Evolutionary conservation across 83 land plant species (phyloP).

Genomic region (Picea engelmannii): DNA sequence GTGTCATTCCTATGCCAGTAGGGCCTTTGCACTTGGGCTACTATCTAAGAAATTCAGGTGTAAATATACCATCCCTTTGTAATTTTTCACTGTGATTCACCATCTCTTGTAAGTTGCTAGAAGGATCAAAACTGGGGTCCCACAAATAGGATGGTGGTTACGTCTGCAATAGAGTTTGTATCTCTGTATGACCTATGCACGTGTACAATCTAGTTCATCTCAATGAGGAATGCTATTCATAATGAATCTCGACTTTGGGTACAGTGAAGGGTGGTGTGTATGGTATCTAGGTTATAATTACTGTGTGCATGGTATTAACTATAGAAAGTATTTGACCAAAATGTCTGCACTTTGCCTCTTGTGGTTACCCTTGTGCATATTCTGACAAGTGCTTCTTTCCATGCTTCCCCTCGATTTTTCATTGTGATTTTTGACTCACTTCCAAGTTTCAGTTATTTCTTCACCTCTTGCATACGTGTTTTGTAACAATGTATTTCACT

Average conservation of each 20-base stretch:
- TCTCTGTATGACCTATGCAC: background rate
- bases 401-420: background rate
- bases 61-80: too few species aligned
- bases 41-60: too few species aligned
- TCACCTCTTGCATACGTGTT: background rate
- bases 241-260: background rate
- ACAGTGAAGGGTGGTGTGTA: too few species aligned
- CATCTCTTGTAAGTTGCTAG: too few species aligned
- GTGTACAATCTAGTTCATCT: background rate
- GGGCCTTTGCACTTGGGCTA: too few species aligned
- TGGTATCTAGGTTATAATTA: background rate
- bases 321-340: background rate
- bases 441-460: background rate
- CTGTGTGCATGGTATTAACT: background rate
- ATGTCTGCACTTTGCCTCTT: background rate
- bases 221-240: background rate
- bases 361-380: background rate
- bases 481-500: background rate
- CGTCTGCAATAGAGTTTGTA: background rate
- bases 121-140: too few species aligned
- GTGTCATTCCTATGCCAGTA: too few species aligned
- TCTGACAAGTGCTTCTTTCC: background rate
- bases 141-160: background rate
- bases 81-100: too few species aligned
- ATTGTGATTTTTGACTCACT: background rate